Evolutionary conservation across 495 filamentous ascomycete species (phyloP), one percentile per base, ranked within the genome.

Genomic region (Hypoxylon lienhwacheense): DNA sequence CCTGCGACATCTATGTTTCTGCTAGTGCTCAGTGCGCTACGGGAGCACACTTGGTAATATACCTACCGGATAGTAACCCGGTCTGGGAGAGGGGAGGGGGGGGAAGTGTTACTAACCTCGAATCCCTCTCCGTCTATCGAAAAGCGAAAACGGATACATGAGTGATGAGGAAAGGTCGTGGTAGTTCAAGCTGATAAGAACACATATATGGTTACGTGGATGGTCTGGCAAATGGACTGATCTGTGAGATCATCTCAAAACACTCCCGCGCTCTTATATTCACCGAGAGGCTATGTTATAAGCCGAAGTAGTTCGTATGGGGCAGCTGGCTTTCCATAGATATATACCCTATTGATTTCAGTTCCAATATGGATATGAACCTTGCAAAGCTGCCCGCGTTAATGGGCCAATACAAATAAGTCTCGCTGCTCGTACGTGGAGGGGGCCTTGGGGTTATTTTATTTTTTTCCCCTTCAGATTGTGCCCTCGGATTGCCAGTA

Each of bases 401-500:
- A 40, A 15, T 8, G 10, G 21, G 14, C 49, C 37, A 53, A 48
- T 53, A 31, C 34, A n/a, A n/a, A n/a, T n/a, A n/a, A n/a, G n/a
- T n/a, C 43, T 32, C 11, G 14, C 14, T 11, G 42, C 34, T 52
- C 16, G 29, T 39, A 26, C 16, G 35, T 16, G 47, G 20, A 16
- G 29, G 42, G 22, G 42, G 22, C 29, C 22, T 53, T 37, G 36
- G 22, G 36, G 47, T 31, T 47, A 40, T 43, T 48, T 42, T 47
- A 28, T 44, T 16, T 39, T 43, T 43, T 48, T 42, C 43, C 35
- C 43, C n/a, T 39, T 43, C 37, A 22, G 25, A 45, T 35, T 31
- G n/a, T n/a, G n/a, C n/a, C n/a, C n/a, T 40, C 43, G 29, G 55
- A 35, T 47, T 26, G 55, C 28, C 22, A 48, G 45, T 55, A 60